Percentiles rank a stretch among this genome's conserved stretches.
These are phyloP conservation scores for Aureobasidium lini DNA, from an alignment of 2,329 filamentous ascomycete species.

Conservation along the genomic window DNA sequence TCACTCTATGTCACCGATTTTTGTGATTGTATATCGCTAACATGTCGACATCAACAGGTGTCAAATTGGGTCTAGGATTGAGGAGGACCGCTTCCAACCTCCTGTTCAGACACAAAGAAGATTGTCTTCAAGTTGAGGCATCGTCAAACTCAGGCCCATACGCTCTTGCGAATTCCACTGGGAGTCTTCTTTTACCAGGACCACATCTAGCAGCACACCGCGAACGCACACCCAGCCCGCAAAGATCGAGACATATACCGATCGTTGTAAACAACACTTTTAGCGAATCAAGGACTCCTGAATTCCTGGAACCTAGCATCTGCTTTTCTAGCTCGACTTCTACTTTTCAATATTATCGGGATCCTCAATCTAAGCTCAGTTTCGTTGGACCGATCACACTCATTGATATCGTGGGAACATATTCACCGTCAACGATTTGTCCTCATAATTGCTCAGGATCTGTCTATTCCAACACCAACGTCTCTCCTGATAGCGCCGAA, in stretches of 20 bases:
- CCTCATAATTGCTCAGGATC: no score
- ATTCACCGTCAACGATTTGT: neutral
- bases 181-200: neutral
- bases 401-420: neutral
- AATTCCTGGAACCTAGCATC: neutral
- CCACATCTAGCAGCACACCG: neutral
- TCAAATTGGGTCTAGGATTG: neutral
- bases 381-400: slow-evolving; percentile 1
- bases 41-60: slow-evolving; percentile 5
- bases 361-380: neutral
- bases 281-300: neutral
- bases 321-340: neutral
- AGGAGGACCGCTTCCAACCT: slow-evolving; percentile 7
- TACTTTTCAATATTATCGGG: neutral
- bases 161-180: neutral
- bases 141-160: neutral
- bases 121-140: neutral
- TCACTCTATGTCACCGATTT: neutral
- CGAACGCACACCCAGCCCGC: neutral
- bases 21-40: neutral
- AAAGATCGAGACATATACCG: slow-evolving; percentile 5
- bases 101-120: neutral
- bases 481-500: neutral
- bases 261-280: neutral
- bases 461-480: neutral